Evolutionary conservation across 805 yeast species (phyloP).

Genomic region (Wickerhamomyces rabaulensis): DNA sequence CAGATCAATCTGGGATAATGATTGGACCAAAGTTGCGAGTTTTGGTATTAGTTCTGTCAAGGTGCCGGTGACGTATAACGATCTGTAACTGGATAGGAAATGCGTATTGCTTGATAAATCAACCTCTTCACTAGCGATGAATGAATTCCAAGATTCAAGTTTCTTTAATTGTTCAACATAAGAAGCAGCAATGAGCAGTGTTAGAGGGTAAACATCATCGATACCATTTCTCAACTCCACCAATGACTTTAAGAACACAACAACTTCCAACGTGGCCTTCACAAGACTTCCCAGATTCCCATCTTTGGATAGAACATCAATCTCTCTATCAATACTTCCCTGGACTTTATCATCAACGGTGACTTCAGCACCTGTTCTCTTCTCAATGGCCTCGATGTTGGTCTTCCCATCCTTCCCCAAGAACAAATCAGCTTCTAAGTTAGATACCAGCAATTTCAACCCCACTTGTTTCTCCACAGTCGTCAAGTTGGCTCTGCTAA

Average conservation of each 20-base stretch:
- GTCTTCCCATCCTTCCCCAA: not conserved
- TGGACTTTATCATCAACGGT: not conserved
- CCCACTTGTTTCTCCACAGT: not conserved
- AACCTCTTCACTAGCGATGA: not conserved
- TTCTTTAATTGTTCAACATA: not conserved
- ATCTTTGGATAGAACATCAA: not conserved
- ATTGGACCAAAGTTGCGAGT: not conserved
- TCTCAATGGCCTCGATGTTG: not conserved
- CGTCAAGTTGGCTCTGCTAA: not conserved
- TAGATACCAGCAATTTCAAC: not conserved
- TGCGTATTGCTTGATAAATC: not conserved
- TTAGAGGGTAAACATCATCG: not conserved
- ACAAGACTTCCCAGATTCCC: not conserved
- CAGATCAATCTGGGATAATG: not conserved
- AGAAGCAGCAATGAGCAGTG: not conserved
- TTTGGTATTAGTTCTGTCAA: not conserved
- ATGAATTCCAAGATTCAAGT: not conserved
- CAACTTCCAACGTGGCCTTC: not conserved
- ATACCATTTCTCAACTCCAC: not conserved
- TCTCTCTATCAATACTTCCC: not conserved
- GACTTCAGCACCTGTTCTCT: not conserved
- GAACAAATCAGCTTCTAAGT: not conserved
- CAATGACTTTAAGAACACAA: not conserved
- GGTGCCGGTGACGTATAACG: not conserved
- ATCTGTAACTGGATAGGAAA: not conserved